Conservation (phyloP, 139 green algal species). For the Deuterostichococcus epilithicus region DNA sequence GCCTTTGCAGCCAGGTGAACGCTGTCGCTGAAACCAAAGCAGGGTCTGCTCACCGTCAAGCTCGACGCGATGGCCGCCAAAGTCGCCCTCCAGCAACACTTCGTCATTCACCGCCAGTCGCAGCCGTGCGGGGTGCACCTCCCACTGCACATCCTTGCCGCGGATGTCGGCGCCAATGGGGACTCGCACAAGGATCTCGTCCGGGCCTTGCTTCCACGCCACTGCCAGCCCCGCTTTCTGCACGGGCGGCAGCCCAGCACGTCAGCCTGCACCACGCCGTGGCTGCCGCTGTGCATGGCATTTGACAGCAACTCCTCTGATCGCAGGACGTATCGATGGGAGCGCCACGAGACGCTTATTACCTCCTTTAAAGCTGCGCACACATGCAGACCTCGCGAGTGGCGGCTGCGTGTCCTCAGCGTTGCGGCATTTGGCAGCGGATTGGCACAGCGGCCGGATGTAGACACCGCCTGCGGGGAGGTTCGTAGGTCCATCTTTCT, state of each 20-base stretch:
- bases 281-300: too few species aligned
- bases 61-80: neutral
- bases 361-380: too few species aligned
- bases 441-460: neutral
- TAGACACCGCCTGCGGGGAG: neutral
- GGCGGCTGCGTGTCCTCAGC: neutral
- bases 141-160: neutral
- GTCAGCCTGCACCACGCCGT: too few species aligned
- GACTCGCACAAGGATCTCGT: neutral
- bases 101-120: slow-evolving; percentile 3
- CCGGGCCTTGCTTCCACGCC: neutral
- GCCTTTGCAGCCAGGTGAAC: too few species aligned
- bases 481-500: too few species aligned
- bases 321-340: too few species aligned
- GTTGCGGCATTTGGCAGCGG: too few species aligned
- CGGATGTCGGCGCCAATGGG: neutral
- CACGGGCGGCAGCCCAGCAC: neutral
- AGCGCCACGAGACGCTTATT: too few species aligned
- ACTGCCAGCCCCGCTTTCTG: neutral
- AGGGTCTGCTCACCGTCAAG: slow-evolving; percentile 1
- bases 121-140: slow-evolving; percentile 13
- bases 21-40: neutral
- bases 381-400: neutral
- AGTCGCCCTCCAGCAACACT: slow-evolving; percentile 7
- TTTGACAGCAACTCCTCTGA: too few species aligned